Evolutionary conservation across 306 rosid species (phyloP), one percentile per base, ranked within the genome.

Genomic region (Cucurbita maxima): DNA sequence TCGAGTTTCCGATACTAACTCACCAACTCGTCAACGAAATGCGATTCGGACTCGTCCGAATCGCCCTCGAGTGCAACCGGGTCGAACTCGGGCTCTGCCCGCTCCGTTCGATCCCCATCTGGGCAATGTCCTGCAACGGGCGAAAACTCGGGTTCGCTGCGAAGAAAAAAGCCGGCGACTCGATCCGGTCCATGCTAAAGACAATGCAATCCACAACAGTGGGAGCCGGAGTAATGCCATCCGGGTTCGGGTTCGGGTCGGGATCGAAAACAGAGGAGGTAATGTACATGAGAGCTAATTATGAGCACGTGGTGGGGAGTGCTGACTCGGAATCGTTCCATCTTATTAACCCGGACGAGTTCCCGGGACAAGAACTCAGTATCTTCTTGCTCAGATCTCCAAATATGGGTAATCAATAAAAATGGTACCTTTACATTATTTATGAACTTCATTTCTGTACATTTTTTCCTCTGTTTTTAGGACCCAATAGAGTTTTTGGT

Each of bases 301-400:
- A 84, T 43, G 98, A 94, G 73, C 97, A 94, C 81, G 94, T 94
- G 34, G 89, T 94, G 22, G 98, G 98, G 5, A 82, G 83, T 51
- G 89, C 83, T 0, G 97, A 91, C 74, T 88, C 91, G 41, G 97
- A 94, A 78, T 91, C 99, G 19, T 91, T 94, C 74, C 96, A 94
- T 25, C 96, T 94, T 20, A 86, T 94, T 5, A 94, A 88, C 90
- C 97, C 95, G 70, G 97, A 88, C 83, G 92, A 87, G 86, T 88
- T 77, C 74, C 84, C 91, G 1, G 85, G 88, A 81, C 99, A 94
- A 76, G 98, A 94, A 81, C 96, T 94, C 85, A 86, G 96, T 38
- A 85, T 94, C 12, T 94, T 94, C 90, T 85, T 94, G 91, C 90
- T 90, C 82, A 80, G 97, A 73, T 86, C 96, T 77, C 66, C 77